phyloP scores from a whole-genome alignment of 1,139 yeast genomes.

The Suhomyces atakaporum region DNA sequence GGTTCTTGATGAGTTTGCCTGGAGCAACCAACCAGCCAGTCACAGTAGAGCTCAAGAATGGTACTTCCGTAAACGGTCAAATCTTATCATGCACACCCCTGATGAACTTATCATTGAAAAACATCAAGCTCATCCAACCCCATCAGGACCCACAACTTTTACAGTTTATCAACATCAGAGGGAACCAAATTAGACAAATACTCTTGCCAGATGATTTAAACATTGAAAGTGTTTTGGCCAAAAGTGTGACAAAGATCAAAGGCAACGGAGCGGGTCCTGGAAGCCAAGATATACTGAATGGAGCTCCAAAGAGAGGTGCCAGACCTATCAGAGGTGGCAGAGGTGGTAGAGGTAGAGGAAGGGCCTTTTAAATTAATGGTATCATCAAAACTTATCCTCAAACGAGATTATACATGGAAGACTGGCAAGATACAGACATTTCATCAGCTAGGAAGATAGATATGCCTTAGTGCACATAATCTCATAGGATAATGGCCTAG shows the following conservation, averaged over 20 bases:
- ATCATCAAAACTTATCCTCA: slow-evolving; percentile 1
- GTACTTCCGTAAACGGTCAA: slow-evolving; percentile 51
- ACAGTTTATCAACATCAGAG: slow-evolving; percentile 84
- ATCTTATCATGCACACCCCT: slow-evolving; percentile 83
- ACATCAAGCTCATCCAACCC: slow-evolving; percentile 73
- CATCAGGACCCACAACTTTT: slow-evolving; percentile 72
- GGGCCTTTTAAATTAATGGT: slow-evolving; percentile 10
- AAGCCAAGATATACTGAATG: slow-evolving; percentile 17
- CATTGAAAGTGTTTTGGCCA: slow-evolving; percentile 68
- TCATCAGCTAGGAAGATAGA: no score
- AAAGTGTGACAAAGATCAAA: slow-evolving; percentile 38
- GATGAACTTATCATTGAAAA: slow-evolving; percentile 87
- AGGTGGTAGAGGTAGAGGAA: slow-evolving; percentile 23
- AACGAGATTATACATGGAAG: no score
- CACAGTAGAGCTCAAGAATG: slow-evolving; percentile 90
- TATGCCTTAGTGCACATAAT: no score
- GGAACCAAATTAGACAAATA: slow-evolving; percentile 85
- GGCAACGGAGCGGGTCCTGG: slow-evolving; percentile 49
- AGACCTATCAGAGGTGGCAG: slow-evolving; percentile 20
- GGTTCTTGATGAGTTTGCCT: slow-evolving; percentile 81
- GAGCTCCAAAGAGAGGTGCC: slow-evolving; percentile 18
- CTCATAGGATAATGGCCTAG: no score
- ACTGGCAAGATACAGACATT: no score
- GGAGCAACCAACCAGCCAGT: slow-evolving; percentile 74
- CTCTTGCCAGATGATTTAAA: slow-evolving; percentile 87